These are phyloP conservation scores for Pestalotiopsis sp. DNA, from an alignment of 2,329 filamentous ascomycete genomes.

Conservation along the genomic window DNA sequence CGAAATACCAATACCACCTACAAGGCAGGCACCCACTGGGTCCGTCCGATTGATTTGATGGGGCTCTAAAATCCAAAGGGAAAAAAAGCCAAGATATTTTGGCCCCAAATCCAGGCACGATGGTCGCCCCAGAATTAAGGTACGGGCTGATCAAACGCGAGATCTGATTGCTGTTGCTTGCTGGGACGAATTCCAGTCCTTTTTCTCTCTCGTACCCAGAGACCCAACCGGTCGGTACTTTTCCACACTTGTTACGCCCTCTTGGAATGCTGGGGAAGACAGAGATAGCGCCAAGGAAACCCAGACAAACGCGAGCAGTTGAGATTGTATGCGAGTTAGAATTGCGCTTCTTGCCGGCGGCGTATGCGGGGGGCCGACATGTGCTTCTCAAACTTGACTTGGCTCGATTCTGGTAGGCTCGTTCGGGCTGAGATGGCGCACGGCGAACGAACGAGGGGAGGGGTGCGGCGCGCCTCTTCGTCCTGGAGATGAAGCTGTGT, in stretches of 20 bases:
- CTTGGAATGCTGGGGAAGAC: not conserved
- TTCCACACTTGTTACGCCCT: not conserved
- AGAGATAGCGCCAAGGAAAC: not conserved
- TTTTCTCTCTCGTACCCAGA: not conserved
- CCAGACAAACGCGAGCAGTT: not conserved
- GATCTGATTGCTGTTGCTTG: not conserved
- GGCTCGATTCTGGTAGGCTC: not conserved
- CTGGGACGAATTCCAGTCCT: not conserved
- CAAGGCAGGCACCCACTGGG: not conserved
- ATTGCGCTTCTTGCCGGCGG: not conserved
- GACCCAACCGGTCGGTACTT: not conserved
- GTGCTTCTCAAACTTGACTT: not conserved
- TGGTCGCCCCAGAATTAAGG: not conserved
- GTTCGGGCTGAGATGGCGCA: not conserved
- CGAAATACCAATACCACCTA: not conserved
- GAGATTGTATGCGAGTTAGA: not conserved
- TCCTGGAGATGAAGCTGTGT: constrained; percentile 4
- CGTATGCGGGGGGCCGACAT: not conserved
- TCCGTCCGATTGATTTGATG: not conserved
- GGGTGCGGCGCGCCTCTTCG: not conserved
- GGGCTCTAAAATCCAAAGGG: not conserved
- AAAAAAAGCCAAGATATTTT: not conserved
- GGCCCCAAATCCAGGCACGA: not conserved
- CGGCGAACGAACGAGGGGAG: not conserved
- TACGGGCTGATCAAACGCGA: not conserved